A percentile compares a stretch with the other conserved stretches of the same genome.
phyloP scores from a whole-genome alignment of 2,329 filamentous ascomycete genomes.

The Juglanconis juglandina region DNA sequence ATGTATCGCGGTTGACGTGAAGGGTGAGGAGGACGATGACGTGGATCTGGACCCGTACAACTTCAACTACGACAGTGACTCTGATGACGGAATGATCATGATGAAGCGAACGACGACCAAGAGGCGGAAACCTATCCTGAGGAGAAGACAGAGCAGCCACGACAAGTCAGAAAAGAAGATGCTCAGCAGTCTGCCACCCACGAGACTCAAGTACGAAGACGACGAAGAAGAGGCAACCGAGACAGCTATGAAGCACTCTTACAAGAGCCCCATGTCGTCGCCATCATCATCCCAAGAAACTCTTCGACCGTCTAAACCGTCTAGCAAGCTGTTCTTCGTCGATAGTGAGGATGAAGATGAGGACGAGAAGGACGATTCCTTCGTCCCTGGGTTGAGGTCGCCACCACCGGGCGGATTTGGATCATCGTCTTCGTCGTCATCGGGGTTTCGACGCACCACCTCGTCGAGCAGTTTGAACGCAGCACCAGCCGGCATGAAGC shows the following conservation, averaged over 20 bases:
- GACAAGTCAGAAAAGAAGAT: constrained; percentile 66
- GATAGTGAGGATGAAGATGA: constrained; percentile 59
- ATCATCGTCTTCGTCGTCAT: constrained; percentile 12
- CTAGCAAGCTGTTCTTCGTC: constrained; percentile 62
- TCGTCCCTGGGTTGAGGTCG: constrained; percentile 23
- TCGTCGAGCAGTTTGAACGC: constrained; percentile 48
- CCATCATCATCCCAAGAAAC: constrained; percentile 83
- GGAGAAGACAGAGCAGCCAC: constrained; percentile 41
- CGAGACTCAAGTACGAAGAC: constrained; percentile 78
- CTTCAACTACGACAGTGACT: constrained; percentile 56
- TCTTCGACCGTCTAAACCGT: constrained; percentile 65
- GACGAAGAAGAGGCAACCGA: constrained; percentile 68
- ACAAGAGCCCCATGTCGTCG: constrained; percentile 53
- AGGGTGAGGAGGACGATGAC: constrained; percentile 73
- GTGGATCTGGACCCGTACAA: constrained; percentile 40
- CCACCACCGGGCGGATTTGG: constrained; percentile 16
- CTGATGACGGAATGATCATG: constrained; percentile 76
- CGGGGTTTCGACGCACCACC: constrained; percentile 43
- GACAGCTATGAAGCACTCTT: constrained; percentile 61
- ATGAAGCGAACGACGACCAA: constrained; percentile 67
- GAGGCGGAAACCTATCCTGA: constrained; percentile 51
- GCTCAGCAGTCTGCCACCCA: constrained; percentile 83
- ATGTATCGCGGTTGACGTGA: constrained; percentile 88
- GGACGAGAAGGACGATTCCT: constrained; percentile 25
- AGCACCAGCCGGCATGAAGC: constrained; percentile 62